phyloP scores from a whole-genome alignment of 208 protist species.

The Leptomonas seymouri region DNA sequence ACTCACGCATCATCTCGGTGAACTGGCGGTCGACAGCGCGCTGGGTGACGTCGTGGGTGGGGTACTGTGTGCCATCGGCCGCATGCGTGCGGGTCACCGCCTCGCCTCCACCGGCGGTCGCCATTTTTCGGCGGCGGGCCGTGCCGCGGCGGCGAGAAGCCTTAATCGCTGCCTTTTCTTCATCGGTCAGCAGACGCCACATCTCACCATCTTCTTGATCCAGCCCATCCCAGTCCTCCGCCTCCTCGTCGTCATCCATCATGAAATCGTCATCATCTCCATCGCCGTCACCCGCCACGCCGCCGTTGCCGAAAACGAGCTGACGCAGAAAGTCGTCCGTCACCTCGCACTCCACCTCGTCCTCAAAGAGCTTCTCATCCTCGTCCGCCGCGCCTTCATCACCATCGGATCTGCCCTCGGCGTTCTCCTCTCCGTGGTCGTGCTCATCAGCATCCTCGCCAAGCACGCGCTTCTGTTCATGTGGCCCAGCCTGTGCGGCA shows the following conservation, averaged over 20 bases:
- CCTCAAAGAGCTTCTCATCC: constrained; percentile 80
- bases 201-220: constrained; percentile 33
- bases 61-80: constrained; percentile 42
- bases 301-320: constrained; percentile 64
- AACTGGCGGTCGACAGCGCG: constrained; percentile 72
- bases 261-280: constrained; percentile 28
- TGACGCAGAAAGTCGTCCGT: constrained; percentile 85
- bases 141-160: constrained; percentile 42
- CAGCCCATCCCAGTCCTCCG: constrained; percentile 24
- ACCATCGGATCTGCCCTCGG: not conserved
- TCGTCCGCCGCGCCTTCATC: constrained; percentile 32
- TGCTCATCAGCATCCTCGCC: constrained; percentile 1
- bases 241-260: constrained; percentile 20
- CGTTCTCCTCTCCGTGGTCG: not conserved
- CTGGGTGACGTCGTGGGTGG: constrained; percentile 56
- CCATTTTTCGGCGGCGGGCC: constrained; percentile 25
- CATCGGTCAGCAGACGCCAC: constrained; percentile 54
- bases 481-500: no score
- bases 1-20: constrained; percentile 75
- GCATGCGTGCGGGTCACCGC: constrained; percentile 27
- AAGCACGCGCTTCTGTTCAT: not conserved
- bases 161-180: constrained; percentile 51
- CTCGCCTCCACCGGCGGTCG: not conserved
- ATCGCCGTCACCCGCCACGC: constrained; percentile 10
- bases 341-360: constrained; percentile 82